Conservation (phyloP, 192 early-diverging fungal genomes). For the Thoreauomyces humboldtii region DNA sequence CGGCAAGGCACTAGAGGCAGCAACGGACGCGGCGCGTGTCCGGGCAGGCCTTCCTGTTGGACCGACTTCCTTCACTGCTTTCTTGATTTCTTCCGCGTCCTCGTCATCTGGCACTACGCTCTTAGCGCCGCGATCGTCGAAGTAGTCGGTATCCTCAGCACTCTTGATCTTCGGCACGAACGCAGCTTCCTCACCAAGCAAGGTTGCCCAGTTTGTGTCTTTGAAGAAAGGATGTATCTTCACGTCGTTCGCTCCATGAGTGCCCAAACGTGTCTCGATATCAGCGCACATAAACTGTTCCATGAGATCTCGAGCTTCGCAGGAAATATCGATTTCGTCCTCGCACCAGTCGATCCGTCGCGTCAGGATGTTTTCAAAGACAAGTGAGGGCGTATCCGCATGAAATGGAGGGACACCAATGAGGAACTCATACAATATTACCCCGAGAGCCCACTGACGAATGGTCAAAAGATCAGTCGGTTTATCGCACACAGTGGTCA, state of each 20-base stretch:
- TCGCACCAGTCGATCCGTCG: constrained; percentile 74
- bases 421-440: constrained; percentile 85
- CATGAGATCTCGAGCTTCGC: constrained; percentile 78
- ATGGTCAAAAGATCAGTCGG: not conserved
- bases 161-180: constrained; percentile 79
- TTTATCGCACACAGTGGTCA: constrained; percentile 10
- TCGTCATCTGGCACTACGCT: constrained; percentile 11
- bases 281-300: constrained; percentile 67
- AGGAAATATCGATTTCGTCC: constrained; percentile 64
- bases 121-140: constrained; percentile 80
- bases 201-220: constrained; percentile 67
- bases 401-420: constrained; percentile 83
- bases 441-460: constrained; percentile 79
- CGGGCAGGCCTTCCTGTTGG: too few relatives aligned
- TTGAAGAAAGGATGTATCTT: constrained; percentile 74
- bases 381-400: constrained; percentile 69
- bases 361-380: constrained; percentile 81
- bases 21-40: too few relatives aligned
- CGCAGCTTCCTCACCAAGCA: constrained; percentile 60
- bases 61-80: too few relatives aligned
- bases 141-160: constrained; percentile 88
- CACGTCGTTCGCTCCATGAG: constrained; percentile 71
- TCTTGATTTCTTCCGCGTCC: constrained; percentile 6
- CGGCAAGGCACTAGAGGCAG: too few relatives aligned
- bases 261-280: constrained; percentile 64